These are phyloP conservation scores for Paecilomyces fulvus DNA, from an alignment of 2,329 filamentous ascomycete genomes.

Conservation along the genomic window DNA sequence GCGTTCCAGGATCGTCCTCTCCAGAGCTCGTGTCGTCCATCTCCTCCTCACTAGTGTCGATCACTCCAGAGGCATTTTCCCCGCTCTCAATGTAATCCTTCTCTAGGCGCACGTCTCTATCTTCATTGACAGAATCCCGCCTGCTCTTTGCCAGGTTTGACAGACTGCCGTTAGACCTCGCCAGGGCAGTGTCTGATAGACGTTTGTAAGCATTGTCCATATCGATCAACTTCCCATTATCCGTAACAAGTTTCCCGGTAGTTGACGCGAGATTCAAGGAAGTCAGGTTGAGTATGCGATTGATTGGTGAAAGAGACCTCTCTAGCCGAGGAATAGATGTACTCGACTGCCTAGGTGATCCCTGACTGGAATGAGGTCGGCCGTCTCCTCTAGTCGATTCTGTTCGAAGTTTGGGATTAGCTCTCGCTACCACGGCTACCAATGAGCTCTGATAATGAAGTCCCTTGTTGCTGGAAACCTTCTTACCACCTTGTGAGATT, in stretches of 20 bases:
- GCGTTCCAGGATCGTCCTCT: constrained; percentile 50
- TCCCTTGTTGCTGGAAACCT: constrained; percentile 18
- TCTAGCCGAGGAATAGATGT: constrained; percentile 19
- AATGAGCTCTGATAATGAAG: constrained; percentile 33
- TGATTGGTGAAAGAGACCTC: constrained; percentile 29
- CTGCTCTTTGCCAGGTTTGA: constrained; percentile 42
- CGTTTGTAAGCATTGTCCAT: constrained; percentile 62
- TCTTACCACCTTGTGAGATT: constrained; percentile 35
- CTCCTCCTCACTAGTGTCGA: constrained; percentile 61
- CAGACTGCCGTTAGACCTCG: constrained; percentile 55
- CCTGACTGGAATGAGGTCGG: constrained; percentile 32
- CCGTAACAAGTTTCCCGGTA: constrained; percentile 43
- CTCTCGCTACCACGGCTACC: constrained; percentile 38
- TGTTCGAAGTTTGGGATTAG: constrained; percentile 26
- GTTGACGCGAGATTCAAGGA: constrained; percentile 36
- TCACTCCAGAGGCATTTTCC: constrained; percentile 43
- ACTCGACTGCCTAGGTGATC: constrained; percentile 30
- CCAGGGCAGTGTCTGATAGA: constrained; percentile 62
- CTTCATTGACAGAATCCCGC: constrained; percentile 36
- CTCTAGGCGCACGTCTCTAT: constrained; percentile 50
- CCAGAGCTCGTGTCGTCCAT: constrained; percentile 46
- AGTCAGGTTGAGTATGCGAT: constrained; percentile 42
- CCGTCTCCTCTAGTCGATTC: constrained; percentile 29
- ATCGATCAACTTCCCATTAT: constrained; percentile 56
- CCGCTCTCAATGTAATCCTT: constrained; percentile 66